phyloP scores from a whole-genome alignment of 352 stramenopile genomes.

The Phytophthora cactorum region DNA sequence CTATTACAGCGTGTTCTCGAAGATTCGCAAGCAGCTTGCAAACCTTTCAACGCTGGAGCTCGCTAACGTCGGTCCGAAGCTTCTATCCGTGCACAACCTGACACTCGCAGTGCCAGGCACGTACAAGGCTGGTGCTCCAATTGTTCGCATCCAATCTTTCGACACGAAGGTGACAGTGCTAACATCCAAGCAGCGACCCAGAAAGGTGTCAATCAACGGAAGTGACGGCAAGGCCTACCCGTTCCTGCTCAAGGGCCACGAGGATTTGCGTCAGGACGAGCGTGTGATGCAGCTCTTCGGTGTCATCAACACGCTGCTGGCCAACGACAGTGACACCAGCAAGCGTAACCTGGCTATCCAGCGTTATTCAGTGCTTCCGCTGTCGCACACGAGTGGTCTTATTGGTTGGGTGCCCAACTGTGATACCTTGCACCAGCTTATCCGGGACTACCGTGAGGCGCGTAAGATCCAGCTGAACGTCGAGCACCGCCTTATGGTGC shows the following conservation, averaged over 20 bases:
- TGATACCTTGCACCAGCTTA: conserved; percentile 99
- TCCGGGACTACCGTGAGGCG: conserved; percentile 95
- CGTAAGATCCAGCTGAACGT: conserved; percentile 96
- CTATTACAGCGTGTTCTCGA: conserved; percentile 99
- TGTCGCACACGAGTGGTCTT: conserved; percentile 98
- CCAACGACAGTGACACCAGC: conserved; percentile 97
- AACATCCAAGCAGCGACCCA: conserved; percentile 98
- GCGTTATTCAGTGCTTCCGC: conserved; percentile 97
- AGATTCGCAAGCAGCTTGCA: conserved; percentile 93
- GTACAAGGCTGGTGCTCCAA: conserved; percentile 86
- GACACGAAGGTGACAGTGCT: conserved; percentile 96
- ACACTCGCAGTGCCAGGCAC: conserved; percentile 96
- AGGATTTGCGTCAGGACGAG: conserved; percentile 99
- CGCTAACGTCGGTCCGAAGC: conserved; percentile 95
- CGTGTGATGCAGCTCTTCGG: conserved; percentile 99
- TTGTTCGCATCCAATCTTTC: conserved; percentile 94
- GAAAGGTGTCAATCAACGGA: conserved; percentile 98
- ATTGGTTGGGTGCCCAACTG: conserved; percentile 99
- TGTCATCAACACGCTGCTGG: conserved; percentile 99
- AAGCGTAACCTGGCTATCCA: conserved; percentile 99
- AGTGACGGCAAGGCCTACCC: conserved; percentile 98
- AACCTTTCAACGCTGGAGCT: conserved; percentile 97
- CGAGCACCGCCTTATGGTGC: conserved; percentile 97
- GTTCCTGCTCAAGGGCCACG: conserved; percentile 99
- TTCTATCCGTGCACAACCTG: conserved; percentile 95